phyloP scores from a whole-genome alignment of 1,284 basidiomycete species.

The Marasmius oreades region DNA sequence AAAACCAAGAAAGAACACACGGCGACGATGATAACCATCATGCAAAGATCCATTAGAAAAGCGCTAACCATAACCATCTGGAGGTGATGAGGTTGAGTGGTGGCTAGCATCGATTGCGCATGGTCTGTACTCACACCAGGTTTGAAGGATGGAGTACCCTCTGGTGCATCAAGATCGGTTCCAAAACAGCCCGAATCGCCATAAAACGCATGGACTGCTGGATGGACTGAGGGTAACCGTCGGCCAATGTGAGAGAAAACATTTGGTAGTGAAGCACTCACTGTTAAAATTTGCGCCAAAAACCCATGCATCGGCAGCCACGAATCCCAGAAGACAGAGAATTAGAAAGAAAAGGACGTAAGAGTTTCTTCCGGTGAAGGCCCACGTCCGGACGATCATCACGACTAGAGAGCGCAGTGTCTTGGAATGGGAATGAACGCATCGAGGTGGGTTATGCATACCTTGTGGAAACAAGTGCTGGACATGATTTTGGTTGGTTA shows the following conservation, averaged over 20 bases:
- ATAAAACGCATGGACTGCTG: constrained; percentile 4
- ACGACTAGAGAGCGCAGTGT: constrained; percentile 17
- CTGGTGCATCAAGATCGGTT: constrained; percentile 5
- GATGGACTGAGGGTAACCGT: constrained; percentile 10
- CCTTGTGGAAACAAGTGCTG: constrained; percentile 3
- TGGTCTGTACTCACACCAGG: constrained; percentile 15
- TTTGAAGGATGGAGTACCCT: not conserved
- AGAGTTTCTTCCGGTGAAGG: constrained; percentile 23
- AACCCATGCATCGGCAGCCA: constrained; percentile 15
- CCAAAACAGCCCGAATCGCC: constrained; percentile 16
- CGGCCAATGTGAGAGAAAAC: not conserved
- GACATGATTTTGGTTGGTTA: too few species aligned
- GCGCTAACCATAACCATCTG: constrained; percentile 8
- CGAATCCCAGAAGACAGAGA: constrained; percentile 4
- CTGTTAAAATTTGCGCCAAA: constrained; percentile 14
- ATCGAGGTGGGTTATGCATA: too few species aligned
- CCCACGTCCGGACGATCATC: constrained; percentile 24
- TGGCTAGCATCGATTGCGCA: too few species aligned
- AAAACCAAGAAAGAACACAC: not conserved
- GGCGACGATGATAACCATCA: constrained; percentile 11
- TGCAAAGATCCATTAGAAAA: constrained; percentile 13
- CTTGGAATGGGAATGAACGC: not conserved
- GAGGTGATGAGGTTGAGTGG: too few species aligned
- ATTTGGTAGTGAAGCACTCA: constrained; percentile 5
- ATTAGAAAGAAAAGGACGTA: constrained; percentile 16